These are phyloP conservation scores for Geoglossum glabrum DNA, from an alignment of 495 filamentous ascomycete species.

Conservation along the genomic window DNA sequence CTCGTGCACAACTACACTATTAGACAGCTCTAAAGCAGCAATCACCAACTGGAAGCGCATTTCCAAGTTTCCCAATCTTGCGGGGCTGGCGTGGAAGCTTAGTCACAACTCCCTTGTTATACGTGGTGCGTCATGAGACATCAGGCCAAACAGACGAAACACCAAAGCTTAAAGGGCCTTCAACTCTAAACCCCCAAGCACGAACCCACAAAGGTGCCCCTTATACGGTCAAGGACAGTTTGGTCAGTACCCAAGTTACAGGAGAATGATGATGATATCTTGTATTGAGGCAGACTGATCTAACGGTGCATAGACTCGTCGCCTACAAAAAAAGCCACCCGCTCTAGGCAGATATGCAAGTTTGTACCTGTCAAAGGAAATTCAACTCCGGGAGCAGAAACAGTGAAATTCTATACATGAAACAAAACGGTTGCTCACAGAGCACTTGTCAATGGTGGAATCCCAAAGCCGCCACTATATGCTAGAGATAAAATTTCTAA, in stretches of 20 bases:
- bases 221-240: not conserved
- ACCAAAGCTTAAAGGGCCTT: too few species aligned
- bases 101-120: too few species aligned
- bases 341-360: not conserved
- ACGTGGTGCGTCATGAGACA: too few species aligned
- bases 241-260: not conserved
- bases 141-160: too few species aligned
- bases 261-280: not conserved
- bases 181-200: not conserved
- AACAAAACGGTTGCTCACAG: not conserved
- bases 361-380: not conserved
- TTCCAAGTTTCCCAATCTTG: too few species aligned
- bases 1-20: too few species aligned
- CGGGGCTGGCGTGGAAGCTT: too few species aligned
- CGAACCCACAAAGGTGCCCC: not conserved
- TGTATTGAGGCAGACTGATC: not conserved
- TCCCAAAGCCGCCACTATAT: not conserved
- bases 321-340: not conserved
- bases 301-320: not conserved
- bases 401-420: not conserved
- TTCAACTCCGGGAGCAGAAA: not conserved
- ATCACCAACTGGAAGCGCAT: too few species aligned
- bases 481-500: not conserved
- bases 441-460: not conserved
- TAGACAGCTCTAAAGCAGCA: too few species aligned